Conservation (phyloP, 2,329 filamentous ascomycete genomes). For the Colletotrichum cereale region DNA sequence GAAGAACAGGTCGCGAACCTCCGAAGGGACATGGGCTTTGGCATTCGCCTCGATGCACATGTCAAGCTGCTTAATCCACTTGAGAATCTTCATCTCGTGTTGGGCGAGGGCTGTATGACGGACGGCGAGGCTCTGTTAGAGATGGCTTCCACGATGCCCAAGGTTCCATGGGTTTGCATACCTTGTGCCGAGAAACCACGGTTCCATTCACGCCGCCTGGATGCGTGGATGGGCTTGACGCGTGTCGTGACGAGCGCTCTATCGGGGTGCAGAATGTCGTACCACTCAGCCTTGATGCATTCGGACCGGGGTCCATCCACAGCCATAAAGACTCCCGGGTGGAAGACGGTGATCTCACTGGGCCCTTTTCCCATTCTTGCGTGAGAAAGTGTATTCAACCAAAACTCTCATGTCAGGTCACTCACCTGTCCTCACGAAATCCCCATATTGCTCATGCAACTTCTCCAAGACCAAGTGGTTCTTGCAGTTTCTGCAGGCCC, state of each 20-base stretch:
- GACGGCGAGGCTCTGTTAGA: slow-evolving; percentile 24
- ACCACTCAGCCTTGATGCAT: slow-evolving; percentile 46
- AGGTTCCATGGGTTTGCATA: slow-evolving; percentile 27
- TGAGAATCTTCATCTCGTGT: slow-evolving; percentile 40
- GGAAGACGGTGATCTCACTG: slow-evolving; percentile 45
- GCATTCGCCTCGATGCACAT: slow-evolving; percentile 40
- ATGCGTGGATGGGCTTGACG: slow-evolving; percentile 42
- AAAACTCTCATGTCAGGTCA: background rate
- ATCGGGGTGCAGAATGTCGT: slow-evolving; percentile 44
- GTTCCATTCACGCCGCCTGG: slow-evolving; percentile 44
- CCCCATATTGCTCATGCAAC: slow-evolving; percentile 43
- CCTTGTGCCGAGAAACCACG: slow-evolving; percentile 42
- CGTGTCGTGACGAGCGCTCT: slow-evolving; percentile 42
- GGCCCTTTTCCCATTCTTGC: slow-evolving; percentile 39
- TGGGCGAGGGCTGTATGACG: slow-evolving; percentile 34
- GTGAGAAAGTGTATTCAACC: background rate
- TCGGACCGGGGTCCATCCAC: slow-evolving; percentile 45
- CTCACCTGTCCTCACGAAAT: slow-evolving; percentile 46
- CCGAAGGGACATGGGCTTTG: slow-evolving; percentile 29
- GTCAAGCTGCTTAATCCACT: slow-evolving; percentile 42
- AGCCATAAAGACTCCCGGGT: slow-evolving; percentile 44
- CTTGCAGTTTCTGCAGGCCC: slow-evolving; percentile 42
- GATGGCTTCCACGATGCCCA: slow-evolving; percentile 13
- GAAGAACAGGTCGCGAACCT: slow-evolving; percentile 44
- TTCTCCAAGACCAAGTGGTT: slow-evolving; percentile 44